Percentiles rank a stretch among this genome's conserved stretches.
These are phyloP conservation scores for Daldinia decipiens DNA, from an alignment of 495 filamentous ascomycete genomes.

Conservation along the genomic window DNA sequence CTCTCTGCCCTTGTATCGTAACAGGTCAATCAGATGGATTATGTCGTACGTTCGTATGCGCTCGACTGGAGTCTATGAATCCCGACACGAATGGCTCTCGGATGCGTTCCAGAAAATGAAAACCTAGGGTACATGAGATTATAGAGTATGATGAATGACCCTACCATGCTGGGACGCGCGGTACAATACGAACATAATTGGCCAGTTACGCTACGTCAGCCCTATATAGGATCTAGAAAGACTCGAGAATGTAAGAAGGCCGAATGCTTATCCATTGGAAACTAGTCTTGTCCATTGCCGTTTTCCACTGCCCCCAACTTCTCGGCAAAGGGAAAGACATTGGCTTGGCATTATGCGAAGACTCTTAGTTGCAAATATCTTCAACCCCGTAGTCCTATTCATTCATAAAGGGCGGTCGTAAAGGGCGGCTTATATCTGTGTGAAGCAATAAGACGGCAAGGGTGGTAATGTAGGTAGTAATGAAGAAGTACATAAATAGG, in stretches of 20 bases:
- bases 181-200: neutral
- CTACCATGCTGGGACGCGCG: neutral
- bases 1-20: slow-evolving; percentile 1
- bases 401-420: neutral
- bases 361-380: neutral
- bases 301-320: neutral
- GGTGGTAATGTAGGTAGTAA: slow-evolving; percentile 13
- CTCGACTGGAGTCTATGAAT: neutral
- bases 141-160: slow-evolving; percentile 21
- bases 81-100: neutral
- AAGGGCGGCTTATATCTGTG: neutral
- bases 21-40: neutral
- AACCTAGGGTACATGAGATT: slow-evolving; percentile 17
- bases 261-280: slow-evolving; percentile 3
- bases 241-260: slow-evolving; percentile 2
- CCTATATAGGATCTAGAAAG: slow-evolving; percentile 2
- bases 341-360: neutral
- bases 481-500: neutral
- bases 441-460: neutral
- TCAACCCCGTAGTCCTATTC: neutral
- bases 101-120: slow-evolving; percentile 2
- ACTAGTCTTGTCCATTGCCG: neutral
- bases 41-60: neutral
- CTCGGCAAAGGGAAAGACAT: neutral
- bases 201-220: slow-evolving; percentile 6